Base-by-base conservation (phyloP, 75 land plant species). In the Cupressus sempervirens region DNA sequence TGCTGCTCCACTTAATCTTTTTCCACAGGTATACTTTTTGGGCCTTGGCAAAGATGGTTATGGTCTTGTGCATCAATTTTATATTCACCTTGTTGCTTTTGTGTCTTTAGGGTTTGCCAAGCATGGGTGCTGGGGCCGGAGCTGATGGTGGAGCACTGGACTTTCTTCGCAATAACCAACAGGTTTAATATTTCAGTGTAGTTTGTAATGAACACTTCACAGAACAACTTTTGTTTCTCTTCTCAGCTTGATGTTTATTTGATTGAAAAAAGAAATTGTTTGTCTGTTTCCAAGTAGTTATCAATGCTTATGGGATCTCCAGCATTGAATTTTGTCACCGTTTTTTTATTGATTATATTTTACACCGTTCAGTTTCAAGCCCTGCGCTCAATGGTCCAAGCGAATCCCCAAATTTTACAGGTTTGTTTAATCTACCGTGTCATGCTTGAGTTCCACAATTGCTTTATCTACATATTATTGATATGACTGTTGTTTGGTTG, bases 321-420 rank as follows among this genome's bases (percentile, higher is more conserved):
- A 62, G 7, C n/a, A 23, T 40, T n/a, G n/a, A 13, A 45, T n/a
- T 79, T 20, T 38, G 2, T 79, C 52, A 26, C 50, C 3, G 7
- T 79, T 79, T 45, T 26, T 3, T 41, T 26, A 7, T 40, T 79
- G 29, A 10, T 79, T 32, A 43, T 30, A 40, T 87, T 35, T 89
- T 76, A 30, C 68, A 35, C 54, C n/a, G 67, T 83, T 23, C 88
- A 98, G 99, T 98, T 98, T 82, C 94, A 92, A 90, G 94, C 95
- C 20, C 83, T 98, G 87, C 91, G 99, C 34, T 80, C 94, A 40
- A 93, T 98, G 96, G 99, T 98, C 53, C 99, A 96, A 87, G 91
- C 96, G 68, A 98, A 98, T 90, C 99, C 99, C n/a, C 98, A 98
- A 84, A 93, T 98, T 84, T 86, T 98, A 81, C 99, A 98, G 99